These are phyloP conservation scores for Lathyrus aphaca DNA, from an alignment of 306 rosid genomes.

Conservation along the genomic window DNA sequence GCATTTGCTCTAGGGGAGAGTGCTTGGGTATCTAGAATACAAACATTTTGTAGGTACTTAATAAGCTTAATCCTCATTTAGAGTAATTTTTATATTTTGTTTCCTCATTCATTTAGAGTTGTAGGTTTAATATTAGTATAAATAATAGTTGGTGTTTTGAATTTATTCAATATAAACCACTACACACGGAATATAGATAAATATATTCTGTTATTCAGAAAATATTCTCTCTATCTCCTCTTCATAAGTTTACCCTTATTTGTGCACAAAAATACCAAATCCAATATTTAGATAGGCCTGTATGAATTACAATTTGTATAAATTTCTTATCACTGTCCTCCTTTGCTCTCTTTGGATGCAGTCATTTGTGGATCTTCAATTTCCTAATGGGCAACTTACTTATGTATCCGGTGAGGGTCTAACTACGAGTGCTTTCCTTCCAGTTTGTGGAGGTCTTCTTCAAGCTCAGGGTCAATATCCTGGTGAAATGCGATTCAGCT, in stretches of 20 bases:
- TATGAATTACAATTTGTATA: background rate
- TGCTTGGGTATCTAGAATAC: too few species aligned
- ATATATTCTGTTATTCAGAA: slow-evolving; percentile 1
- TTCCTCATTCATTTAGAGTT: too few species aligned
- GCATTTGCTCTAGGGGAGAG: too few species aligned
- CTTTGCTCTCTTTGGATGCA: slow-evolving; percentile 39
- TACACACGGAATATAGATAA: background rate
- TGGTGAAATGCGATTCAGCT: slow-evolving; percentile 98
- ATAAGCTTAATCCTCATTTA: too few species aligned
- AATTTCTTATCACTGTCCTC: slow-evolving; percentile 16
- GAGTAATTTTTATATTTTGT: too few species aligned
- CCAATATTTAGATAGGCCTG: background rate
- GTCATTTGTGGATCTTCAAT: slow-evolving; percentile 98
- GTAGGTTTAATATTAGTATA: too few species aligned
- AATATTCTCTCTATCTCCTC: background rate
- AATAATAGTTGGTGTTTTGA: too few species aligned
- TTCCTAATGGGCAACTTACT: slow-evolving; percentile 94
- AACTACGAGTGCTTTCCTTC: slow-evolving; percentile 84
- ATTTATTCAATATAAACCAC: too few species aligned
- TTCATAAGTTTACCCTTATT: background rate
- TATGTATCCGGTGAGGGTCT: slow-evolving; percentile 96
- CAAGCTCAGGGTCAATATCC: slow-evolving; percentile 99
- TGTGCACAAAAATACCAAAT: background rate
- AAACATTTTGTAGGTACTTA: too few species aligned
- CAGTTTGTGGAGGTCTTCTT: slow-evolving; percentile 90